These are phyloP conservation scores for Daedaleopsis sinensis DNA, from an alignment of 768 basidiomycete species.

Conservation along the genomic window DNA sequence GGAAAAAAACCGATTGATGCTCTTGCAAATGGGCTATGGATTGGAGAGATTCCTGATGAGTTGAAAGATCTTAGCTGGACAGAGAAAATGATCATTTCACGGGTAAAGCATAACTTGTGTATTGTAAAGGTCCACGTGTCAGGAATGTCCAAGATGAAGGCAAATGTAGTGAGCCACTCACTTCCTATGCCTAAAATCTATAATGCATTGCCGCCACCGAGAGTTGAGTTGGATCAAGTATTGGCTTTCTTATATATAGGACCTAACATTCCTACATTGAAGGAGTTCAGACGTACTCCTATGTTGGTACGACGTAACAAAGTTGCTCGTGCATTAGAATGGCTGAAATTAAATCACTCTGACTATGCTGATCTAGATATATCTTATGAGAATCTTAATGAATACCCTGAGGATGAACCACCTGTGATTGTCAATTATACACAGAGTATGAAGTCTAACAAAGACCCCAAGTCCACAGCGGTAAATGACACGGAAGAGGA, in stretches of 20 bases:
- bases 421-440: constrained; percentile 4
- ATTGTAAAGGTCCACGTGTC: constrained; percentile 36
- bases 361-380: constrained; percentile 19
- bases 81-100: constrained; percentile 35
- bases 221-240: constrained; percentile 21
- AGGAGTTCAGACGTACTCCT: constrained; percentile 30
- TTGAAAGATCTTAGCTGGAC: constrained; percentile 32
- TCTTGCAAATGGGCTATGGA: constrained; percentile 40
- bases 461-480: not conserved
- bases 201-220: constrained; percentile 7
- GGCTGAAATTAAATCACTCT: constrained; percentile 25
- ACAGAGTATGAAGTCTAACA: not conserved
- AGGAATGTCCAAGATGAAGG: constrained; percentile 16
- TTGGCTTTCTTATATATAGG: constrained; percentile 37
- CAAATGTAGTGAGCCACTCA: constrained; percentile 21
- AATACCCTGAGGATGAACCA: constrained; percentile 11
- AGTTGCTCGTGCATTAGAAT: constrained; percentile 21
- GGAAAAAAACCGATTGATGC: not conserved
- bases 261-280: constrained; percentile 24
- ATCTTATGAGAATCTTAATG: constrained; percentile 4
- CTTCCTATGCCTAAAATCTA: constrained; percentile 18
- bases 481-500: not conserved
- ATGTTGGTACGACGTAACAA: constrained; percentile 25
- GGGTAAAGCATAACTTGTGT: constrained; percentile 34
- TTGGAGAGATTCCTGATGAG: constrained; percentile 36